Base-by-base conservation (phyloP, 1,139 yeast genomes). In the Yamadazyma triangularis region DNA sequence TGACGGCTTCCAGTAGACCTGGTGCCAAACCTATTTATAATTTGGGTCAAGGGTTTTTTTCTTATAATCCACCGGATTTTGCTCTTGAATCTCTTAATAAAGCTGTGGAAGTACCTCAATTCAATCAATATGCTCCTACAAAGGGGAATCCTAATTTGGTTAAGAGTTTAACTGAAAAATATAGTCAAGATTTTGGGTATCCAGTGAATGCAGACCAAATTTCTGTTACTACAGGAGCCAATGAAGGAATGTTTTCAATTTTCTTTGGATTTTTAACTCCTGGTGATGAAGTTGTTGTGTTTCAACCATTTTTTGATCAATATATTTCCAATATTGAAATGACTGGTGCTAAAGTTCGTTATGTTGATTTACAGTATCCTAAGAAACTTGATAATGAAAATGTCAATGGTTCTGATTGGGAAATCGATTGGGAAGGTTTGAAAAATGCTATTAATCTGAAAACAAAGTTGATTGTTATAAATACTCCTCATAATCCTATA, bases 281-380 rank as follows among this genome's bases (percentile, higher is more conserved):
- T 2, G 97, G 94, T 12, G 98, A 91, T 51, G 98, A 91, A 58
- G 98, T 82, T 13, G 84, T 91, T 57, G 96, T 91, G 11, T 85
- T 91, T 53, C 95, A 91, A 57, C 98, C 98, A 2, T 91, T 87
- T 55, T 91, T 91, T 53, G 98, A 91, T 51, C 98, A 91, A 60
- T 91, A 91, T 59, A 85, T 91, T 41, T 79, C 96, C 30, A 91
- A 91, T 59, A 83, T 91, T 50, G 93, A 87, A 56, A 74, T 91
- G 66, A 80, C 94, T 3, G 97, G 97, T 16, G 98, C 95, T 24
- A 83, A 77, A 47, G 87, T 86, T 23, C 87, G 79, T 34, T 88
- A 86, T 48, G 95, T 86, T 24, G 84, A 88, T 30, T 65, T 91
- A 40, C 79, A 80, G 43, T 93, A 91, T 25, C 97, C 98, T n/a